Conservation (phyloP, 371 early-diverging fungal species). For the Dipsacomyces acuminosporus region DNA sequence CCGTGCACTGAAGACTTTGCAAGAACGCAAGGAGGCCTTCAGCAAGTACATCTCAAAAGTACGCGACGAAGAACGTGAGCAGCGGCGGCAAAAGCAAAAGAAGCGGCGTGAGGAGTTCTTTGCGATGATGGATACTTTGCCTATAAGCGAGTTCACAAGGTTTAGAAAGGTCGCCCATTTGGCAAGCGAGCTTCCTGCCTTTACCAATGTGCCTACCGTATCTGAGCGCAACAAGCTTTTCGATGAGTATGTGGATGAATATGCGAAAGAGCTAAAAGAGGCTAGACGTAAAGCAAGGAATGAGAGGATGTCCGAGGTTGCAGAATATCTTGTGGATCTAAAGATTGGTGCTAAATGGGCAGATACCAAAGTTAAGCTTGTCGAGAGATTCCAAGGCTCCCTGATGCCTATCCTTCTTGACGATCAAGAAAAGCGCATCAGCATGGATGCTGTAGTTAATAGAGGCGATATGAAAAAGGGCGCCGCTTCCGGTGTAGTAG, state of each 20-base stretch:
- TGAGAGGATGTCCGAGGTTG: conserved; percentile 60
- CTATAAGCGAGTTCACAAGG: conserved; percentile 44
- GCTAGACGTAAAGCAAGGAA: conserved; percentile 58
- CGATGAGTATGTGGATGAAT: conserved; percentile 60
- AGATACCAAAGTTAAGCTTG: conserved; percentile 9
- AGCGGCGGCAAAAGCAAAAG: conserved; percentile 34
- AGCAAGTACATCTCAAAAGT: conserved; percentile 59
- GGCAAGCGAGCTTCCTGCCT: conserved; percentile 50
- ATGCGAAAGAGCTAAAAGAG: conserved; percentile 59
- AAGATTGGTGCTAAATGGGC: conserved; percentile 15
- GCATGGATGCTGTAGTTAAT: conserved; percentile 6
- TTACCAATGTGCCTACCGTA: conserved; percentile 51
- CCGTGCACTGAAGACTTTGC: conserved; percentile 71
- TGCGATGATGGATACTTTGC: conserved; percentile 45
- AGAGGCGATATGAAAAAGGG: background rate
- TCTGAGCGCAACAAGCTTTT: conserved; percentile 55
- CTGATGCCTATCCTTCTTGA: conserved; percentile 30
- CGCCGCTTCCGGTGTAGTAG: conserved; percentile 3
- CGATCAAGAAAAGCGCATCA: background rate
- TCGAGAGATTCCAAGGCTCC: conserved; percentile 10
- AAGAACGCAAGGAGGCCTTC: conserved; percentile 78
- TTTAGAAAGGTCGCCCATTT: conserved; percentile 52
- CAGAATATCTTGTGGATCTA: conserved; percentile 6
- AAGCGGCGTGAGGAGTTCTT: conserved; percentile 48
- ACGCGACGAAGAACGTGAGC: conserved; percentile 51